These are phyloP conservation scores for Alternaria metachromatica DNA, from an alignment of 2,329 filamentous ascomycete genomes.

Conservation along the genomic window DNA sequence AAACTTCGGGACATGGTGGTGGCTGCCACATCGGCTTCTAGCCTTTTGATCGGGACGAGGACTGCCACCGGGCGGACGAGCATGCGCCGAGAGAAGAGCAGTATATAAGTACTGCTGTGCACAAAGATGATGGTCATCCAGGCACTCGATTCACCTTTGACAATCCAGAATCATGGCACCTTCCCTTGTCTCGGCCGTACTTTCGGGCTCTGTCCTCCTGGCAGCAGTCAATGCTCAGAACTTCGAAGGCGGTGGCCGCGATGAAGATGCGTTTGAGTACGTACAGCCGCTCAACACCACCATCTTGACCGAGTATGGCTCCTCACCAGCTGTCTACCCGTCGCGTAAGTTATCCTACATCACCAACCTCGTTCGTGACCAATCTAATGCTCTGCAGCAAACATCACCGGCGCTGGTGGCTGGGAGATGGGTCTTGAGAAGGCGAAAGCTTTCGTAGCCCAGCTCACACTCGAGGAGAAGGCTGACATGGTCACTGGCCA, in stretches of 20 bases:
- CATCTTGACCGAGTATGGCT: slow-evolving; percentile 38
- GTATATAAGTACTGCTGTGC: slow-evolving; percentile 27
- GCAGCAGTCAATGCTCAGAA: slow-evolving; percentile 33
- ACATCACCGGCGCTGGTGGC: slow-evolving; percentile 37
- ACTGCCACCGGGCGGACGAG: slow-evolving; percentile 8
- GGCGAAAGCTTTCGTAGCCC: slow-evolving; percentile 39
- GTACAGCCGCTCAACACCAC: slow-evolving; percentile 41
- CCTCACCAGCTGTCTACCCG: slow-evolving; percentile 37
- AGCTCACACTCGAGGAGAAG: slow-evolving; percentile 44
- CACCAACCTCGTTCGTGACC: background rate
- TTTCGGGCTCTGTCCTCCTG: slow-evolving; percentile 32
- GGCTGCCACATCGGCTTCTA: slow-evolving; percentile 2
- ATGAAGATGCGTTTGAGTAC: slow-evolving; percentile 34
- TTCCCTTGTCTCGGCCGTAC: slow-evolving; percentile 29
- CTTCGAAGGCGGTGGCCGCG: slow-evolving; percentile 21
- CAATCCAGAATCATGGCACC: slow-evolving; percentile 31
- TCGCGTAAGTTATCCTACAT: slow-evolving; percentile 28
- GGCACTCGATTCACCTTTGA: slow-evolving; percentile 11
- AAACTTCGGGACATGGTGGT: slow-evolving; percentile 28
- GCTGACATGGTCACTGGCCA: slow-evolving; percentile 44
- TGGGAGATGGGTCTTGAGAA: slow-evolving; percentile 44
- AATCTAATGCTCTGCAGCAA: slow-evolving; percentile 50
- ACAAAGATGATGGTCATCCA: background rate
- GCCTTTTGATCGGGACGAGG: background rate
- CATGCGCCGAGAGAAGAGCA: slow-evolving; percentile 1